A percentile compares a stretch with the other conserved stretches of the same genome.
These are phyloP conservation scores for Penicillium sp. DNA, from an alignment of 2,329 filamentous ascomycete species.

Conservation along the genomic window DNA sequence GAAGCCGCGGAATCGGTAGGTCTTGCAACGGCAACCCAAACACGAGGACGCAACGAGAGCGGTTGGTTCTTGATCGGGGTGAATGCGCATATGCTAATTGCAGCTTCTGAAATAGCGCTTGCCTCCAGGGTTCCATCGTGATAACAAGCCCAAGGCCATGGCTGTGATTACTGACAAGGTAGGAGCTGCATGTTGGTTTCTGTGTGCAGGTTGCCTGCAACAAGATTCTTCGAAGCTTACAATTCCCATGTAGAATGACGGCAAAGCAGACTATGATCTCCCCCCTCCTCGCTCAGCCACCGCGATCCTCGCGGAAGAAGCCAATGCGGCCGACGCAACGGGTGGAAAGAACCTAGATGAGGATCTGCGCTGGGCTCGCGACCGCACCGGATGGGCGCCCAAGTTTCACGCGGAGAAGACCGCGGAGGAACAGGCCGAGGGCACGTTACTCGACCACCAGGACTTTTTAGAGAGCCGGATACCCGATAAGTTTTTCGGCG, in stretches of 20 bases:
- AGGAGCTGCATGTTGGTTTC: slow-evolving; percentile 27
- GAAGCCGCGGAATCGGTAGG: slow-evolving; percentile 76
- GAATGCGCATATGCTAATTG: slow-evolving; percentile 19
- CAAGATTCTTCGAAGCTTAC: background rate
- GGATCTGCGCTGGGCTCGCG: slow-evolving; percentile 59
- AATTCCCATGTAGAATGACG: slow-evolving; percentile 61
- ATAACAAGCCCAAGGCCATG: slow-evolving; percentile 45
- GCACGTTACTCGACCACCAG: slow-evolving; percentile 79
- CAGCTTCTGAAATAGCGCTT: slow-evolving; percentile 54
- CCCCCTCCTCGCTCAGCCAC: slow-evolving; percentile 69
- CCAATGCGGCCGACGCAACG: slow-evolving; percentile 58
- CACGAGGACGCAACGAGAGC: background rate
- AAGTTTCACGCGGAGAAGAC: slow-evolving; percentile 67
- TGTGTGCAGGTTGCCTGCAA: background rate
- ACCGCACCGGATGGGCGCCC: slow-evolving; percentile 84
- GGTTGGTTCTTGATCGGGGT: background rate
- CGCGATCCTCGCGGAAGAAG: slow-evolving; percentile 53
- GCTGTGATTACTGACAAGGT: slow-evolving; percentile 74
- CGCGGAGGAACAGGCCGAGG: slow-evolving; percentile 59
- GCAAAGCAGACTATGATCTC: slow-evolving; percentile 72
- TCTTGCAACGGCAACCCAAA: slow-evolving; percentile 22
- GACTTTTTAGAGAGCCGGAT: slow-evolving; percentile 83
- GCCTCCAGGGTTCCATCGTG: slow-evolving; percentile 65
- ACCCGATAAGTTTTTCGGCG: slow-evolving; percentile 88
- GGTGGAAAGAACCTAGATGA: slow-evolving; percentile 56